Conservation (phyloP, 2,329 filamentous ascomycete genomes). For the Xylariaceae sp. region DNA sequence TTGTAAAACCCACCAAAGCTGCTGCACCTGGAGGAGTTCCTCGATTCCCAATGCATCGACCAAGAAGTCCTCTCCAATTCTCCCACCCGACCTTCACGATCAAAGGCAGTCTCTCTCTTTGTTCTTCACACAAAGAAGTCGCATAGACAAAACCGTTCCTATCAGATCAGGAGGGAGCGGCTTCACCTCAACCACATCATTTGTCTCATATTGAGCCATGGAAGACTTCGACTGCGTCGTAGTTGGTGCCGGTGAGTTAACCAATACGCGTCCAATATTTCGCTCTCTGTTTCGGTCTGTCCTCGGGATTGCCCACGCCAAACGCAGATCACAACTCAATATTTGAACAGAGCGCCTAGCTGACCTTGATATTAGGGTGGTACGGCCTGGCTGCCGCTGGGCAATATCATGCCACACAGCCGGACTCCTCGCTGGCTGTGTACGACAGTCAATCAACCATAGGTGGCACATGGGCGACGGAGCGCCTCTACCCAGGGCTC, state of each 20-base stretch:
- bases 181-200: background rate
- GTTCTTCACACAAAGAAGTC: background rate
- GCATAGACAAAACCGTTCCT: background rate
- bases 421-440: constrained; percentile 49
- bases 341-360: background rate
- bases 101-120: background rate
- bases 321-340: background rate
- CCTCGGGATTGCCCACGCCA: background rate
- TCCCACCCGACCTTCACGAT: no score
- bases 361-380: constrained; percentile 35
- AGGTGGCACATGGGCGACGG: constrained; percentile 66
- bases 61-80: no score
- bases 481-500: constrained; percentile 62
- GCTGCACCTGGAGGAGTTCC: no score
- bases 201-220: constrained; percentile 26
- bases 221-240: constrained; percentile 45
- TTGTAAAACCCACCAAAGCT: no score
- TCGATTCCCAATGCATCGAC: no score
- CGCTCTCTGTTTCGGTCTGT: background rate
- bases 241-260: constrained; percentile 47
- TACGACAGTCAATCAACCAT: constrained; percentile 53
- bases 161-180: background rate
- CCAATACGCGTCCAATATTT: background rate
- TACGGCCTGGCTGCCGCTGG: constrained; percentile 58
- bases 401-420: constrained; percentile 55